Evolutionary conservation across 2,329 filamentous ascomycete species (phyloP).

Genomic region (Cordyceps cateniannulata): DNA sequence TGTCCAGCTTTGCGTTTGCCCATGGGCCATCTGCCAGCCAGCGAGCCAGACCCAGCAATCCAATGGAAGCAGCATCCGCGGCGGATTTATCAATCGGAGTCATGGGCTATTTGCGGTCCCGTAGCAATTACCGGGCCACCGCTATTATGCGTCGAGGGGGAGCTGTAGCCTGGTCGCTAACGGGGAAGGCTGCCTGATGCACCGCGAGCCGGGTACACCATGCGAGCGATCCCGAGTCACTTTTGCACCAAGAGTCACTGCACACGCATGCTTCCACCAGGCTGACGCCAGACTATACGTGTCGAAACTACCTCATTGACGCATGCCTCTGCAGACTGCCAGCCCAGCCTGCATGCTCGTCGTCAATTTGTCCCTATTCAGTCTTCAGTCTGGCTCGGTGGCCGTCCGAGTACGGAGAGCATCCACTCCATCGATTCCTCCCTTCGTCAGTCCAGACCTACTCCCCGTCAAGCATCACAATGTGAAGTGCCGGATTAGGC

Average conservation of each 20-base stretch:
- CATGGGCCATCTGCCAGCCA: not conserved
- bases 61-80: not conserved
- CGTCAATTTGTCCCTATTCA: not conserved
- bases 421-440: not conserved
- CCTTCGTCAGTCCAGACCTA: not conserved
- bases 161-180: slow-evolving; percentile 3
- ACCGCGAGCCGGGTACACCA: slow-evolving; percentile 7
- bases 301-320: not conserved
- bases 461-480: not conserved
- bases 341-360: not conserved
- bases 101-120: not conserved
- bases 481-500: not conserved
- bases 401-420: not conserved
- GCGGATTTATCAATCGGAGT: not conserved
- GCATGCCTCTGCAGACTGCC: not conserved
- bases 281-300: slow-evolving; percentile 12
- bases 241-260: slow-evolving; percentile 5
- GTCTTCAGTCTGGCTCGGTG: not conserved
- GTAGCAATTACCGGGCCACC: not conserved
- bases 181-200: slow-evolving; percentile 3
- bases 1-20: not conserved
- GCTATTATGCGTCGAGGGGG: not conserved
- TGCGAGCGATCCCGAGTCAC: slow-evolving; percentile 10
- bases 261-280: not conserved
- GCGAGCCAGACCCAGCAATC: not conserved